These are phyloP conservation scores for Pyrenula aspistea DNA, from an alignment of 495 filamentous ascomycete genomes.

Conservation along the genomic window DNA sequence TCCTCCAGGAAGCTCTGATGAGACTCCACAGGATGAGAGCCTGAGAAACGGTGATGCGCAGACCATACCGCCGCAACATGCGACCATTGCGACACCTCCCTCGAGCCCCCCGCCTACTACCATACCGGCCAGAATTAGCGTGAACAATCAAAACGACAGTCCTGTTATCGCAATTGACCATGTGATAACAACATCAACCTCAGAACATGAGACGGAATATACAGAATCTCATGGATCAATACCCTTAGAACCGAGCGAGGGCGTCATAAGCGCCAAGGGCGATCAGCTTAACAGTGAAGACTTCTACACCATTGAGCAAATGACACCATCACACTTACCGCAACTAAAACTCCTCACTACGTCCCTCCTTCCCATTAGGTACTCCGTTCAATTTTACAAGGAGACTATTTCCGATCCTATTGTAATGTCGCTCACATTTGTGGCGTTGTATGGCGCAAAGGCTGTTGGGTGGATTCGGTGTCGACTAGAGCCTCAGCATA, in stretches of 20 bases:
- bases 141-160: not conserved
- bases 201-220: not conserved
- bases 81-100: not conserved
- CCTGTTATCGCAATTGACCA: not conserved
- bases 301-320: conserved; percentile 36
- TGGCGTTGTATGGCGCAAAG: conserved; percentile 53
- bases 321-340: conserved; percentile 51
- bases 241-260: not conserved
- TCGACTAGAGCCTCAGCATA: conserved; percentile 48
- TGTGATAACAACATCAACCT: not conserved
- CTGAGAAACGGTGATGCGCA: not conserved
- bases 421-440: conserved; percentile 59
- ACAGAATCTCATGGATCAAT: not conserved
- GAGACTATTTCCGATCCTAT: conserved; percentile 56
- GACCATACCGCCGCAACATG: not conserved
- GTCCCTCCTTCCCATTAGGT: conserved; percentile 76
- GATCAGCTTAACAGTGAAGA: not conserved
- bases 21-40: not conserved
- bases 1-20: not conserved
- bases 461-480: conserved; percentile 78
- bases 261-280: too few relatives aligned
- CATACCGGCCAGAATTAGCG: not conserved
- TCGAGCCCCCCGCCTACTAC: not conserved
- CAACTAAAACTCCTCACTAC: conserved; percentile 71
- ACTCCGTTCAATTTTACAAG: conserved; percentile 77